phyloP scores from a whole-genome alignment of 805 yeast genomes.

The Barnettozyma vustinii region DNA sequence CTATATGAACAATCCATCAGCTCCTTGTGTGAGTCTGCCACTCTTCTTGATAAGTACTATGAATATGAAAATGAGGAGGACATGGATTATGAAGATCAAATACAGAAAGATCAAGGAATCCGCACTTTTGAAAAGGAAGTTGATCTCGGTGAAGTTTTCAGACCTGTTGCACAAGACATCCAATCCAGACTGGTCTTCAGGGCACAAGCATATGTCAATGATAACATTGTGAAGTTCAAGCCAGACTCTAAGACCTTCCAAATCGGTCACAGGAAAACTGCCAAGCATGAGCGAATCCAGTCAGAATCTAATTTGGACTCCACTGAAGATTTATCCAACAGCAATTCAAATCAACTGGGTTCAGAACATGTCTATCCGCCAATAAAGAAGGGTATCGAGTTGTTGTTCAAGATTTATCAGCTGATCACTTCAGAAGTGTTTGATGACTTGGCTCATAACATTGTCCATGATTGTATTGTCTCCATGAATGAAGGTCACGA shows the following conservation, averaged over 20 bases:
- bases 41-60: slow-evolving; percentile 60
- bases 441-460: slow-evolving; percentile 84
- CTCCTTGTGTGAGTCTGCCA: slow-evolving; percentile 68
- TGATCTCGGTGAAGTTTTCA: slow-evolving; percentile 56
- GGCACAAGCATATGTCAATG: slow-evolving; percentile 67
- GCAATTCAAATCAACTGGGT: slow-evolving; percentile 1
- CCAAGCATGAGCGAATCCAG: slow-evolving; percentile 3
- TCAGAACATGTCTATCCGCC: slow-evolving; percentile 63
- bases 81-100: slow-evolving; percentile 11
- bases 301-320: slow-evolving; percentile 1
- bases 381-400: slow-evolving; percentile 56
- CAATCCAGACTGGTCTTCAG: slow-evolving; percentile 80
- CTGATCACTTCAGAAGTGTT: slow-evolving; percentile 72
- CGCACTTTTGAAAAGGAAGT: slow-evolving; percentile 23
- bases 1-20: slow-evolving; percentile 66
- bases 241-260: slow-evolving; percentile 67
- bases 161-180: slow-evolving; percentile 67
- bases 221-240: slow-evolving; percentile 57
- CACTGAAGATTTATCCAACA: not conserved
- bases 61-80: slow-evolving; percentile 62
- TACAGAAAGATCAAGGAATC: slow-evolving; percentile 16
- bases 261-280: slow-evolving; percentile 39
- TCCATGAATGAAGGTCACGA: slow-evolving; percentile 54
- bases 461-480: slow-evolving; percentile 69
- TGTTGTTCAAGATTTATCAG: slow-evolving; percentile 75